Conservation (phyloP, 148 eudicot genomes). For the Rhododendron henanense region DNA sequence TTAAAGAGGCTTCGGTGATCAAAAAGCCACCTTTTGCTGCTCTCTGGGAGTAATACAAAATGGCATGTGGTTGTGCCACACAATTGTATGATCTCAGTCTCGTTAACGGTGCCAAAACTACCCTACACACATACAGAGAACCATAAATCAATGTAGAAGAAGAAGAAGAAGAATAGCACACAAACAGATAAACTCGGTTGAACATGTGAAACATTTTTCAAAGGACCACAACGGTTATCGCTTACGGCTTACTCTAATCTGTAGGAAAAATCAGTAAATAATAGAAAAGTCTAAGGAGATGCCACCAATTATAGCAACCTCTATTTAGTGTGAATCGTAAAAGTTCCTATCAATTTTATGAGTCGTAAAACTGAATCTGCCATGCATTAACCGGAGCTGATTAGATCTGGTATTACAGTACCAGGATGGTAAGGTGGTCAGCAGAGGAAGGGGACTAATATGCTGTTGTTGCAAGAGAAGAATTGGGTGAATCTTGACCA, state of each 20-base stretch:
- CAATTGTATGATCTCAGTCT: constrained; percentile 32
- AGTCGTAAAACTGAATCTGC: background rate
- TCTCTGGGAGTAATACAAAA: constrained; percentile 48
- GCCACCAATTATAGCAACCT: background rate
- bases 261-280: background rate
- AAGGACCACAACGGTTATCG: background rate
- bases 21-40: constrained; percentile 44
- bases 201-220: no score
- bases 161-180: background rate
- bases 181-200: background rate
- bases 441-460: background rate
- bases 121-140: constrained; percentile 19
- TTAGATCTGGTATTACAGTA: background rate
- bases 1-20: constrained; percentile 41
- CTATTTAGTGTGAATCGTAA: background rate
- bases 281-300: background rate
- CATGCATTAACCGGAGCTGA: background rate
- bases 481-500: background rate
- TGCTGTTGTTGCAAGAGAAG: background rate
- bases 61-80: constrained; percentile 45
- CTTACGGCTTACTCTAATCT: background rate
- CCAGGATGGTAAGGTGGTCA: background rate
- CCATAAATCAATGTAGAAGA: background rate
- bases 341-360: background rate
- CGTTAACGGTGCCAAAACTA: constrained; percentile 51